Evolutionary conservation across 208 protist species (phyloP).

Genomic region (Leptomonas pyrrhocoris): DNA sequence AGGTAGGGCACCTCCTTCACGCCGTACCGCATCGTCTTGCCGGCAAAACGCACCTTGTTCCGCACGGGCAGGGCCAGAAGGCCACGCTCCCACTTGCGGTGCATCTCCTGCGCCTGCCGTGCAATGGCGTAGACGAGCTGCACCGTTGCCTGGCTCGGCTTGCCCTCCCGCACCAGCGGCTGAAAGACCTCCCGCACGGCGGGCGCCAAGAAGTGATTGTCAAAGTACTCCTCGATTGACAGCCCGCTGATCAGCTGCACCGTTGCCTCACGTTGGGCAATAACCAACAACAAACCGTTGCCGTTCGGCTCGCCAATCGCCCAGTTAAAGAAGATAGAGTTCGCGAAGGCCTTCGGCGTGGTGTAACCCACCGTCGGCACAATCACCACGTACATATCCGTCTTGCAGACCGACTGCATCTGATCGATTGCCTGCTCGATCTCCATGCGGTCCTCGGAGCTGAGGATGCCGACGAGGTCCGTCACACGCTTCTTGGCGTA

Average conservation of each 20-base stretch:
- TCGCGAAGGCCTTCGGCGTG: slow-evolving; percentile 76
- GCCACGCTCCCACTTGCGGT: slow-evolving; percentile 57
- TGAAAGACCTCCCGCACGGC: slow-evolving; percentile 81
- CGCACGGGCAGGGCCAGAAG: slow-evolving; percentile 62
- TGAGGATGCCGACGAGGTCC: slow-evolving; percentile 81
- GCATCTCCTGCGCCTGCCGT: slow-evolving; percentile 85
- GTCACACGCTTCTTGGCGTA: slow-evolving; percentile 87
- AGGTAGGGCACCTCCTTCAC: slow-evolving; percentile 66
- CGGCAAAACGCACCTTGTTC: slow-evolving; percentile 73
- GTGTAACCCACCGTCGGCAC: slow-evolving; percentile 89
- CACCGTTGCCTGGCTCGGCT: slow-evolving; percentile 78
- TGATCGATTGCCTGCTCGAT: slow-evolving; percentile 88
- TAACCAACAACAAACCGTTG: slow-evolving; percentile 82
- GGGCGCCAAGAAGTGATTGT: slow-evolving; percentile 61
- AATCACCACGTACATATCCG: slow-evolving; percentile 84
- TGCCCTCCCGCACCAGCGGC: slow-evolving; percentile 78
- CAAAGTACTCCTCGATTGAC: slow-evolving; percentile 86
- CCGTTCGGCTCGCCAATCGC: slow-evolving; percentile 72
- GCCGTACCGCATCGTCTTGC: slow-evolving; percentile 69
- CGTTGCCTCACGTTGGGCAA: slow-evolving; percentile 80
- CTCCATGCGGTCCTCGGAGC: slow-evolving; percentile 84
- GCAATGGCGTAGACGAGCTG: slow-evolving; percentile 90
- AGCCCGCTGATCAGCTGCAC: slow-evolving; percentile 79
- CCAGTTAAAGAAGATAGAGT: slow-evolving; percentile 90
- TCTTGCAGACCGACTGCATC: slow-evolving; percentile 85